Conservation (phyloP, 148 eudicot genomes). For the Silene latifolia region DNA sequence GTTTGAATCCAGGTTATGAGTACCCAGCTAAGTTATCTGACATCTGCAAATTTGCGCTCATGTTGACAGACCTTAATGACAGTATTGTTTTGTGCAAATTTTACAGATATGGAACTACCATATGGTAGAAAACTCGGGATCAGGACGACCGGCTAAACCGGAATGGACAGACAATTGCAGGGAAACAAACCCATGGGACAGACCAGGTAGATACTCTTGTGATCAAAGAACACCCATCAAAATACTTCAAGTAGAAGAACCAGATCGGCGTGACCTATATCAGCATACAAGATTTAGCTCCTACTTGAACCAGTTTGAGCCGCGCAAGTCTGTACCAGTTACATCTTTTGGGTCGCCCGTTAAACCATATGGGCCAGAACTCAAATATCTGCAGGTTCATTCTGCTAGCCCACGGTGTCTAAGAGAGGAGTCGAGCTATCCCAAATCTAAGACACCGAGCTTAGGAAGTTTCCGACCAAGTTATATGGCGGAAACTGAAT, state of each 20-base stretch:
- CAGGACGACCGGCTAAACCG: slow-evolving; percentile 17
- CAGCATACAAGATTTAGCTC: slow-evolving; percentile 16
- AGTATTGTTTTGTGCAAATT: slow-evolving; percentile 6
- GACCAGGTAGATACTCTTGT: slow-evolving; percentile 37
- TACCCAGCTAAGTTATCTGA: background rate
- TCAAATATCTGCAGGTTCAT: slow-evolving; percentile 28
- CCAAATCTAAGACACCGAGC: slow-evolving; percentile 37
- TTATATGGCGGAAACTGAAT: slow-evolving; percentile 76
- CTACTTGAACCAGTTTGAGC: slow-evolving; percentile 30
- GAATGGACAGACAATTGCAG: slow-evolving; percentile 28
- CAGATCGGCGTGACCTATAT: slow-evolving; percentile 21
- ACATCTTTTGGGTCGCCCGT: slow-evolving; percentile 26
- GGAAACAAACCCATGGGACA: slow-evolving; percentile 23
- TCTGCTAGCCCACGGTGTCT: slow-evolving; percentile 43
- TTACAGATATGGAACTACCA: slow-evolving; percentile 48
- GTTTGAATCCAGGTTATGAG: no score
- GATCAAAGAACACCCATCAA: slow-evolving; percentile 43
- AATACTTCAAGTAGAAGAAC: slow-evolving; percentile 39
- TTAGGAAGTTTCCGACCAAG: slow-evolving; percentile 39
- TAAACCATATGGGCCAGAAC: slow-evolving; percentile 34
- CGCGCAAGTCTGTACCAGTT: slow-evolving; percentile 14
- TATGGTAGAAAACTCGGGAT: slow-evolving; percentile 19
- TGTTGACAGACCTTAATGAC: background rate
- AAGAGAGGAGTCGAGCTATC: slow-evolving; percentile 28
- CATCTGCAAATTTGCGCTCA: no score